phyloP scores from a whole-genome alignment of 2,329 filamentous ascomycete species.

The Aspergillus hiratsukae region DNA sequence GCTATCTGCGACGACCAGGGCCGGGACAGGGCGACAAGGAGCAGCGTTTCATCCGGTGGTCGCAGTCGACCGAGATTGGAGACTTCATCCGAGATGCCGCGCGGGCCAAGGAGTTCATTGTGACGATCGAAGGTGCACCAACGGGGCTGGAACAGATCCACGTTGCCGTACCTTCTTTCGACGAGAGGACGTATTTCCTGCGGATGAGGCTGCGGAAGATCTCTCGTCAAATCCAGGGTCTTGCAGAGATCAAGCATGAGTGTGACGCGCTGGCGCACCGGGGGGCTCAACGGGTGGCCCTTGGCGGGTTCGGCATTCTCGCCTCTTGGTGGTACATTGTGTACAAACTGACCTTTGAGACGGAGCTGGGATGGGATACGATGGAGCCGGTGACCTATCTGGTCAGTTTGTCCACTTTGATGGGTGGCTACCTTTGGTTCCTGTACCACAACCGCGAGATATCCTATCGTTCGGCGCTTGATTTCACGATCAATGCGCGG shows the following conservation, averaged over 20 bases:
- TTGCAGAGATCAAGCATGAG: conserved; percentile 72
- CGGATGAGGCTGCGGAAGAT: conserved; percentile 70
- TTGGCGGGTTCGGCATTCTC: conserved; percentile 71
- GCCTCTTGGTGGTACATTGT: conserved; percentile 77
- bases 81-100: conserved; percentile 92
- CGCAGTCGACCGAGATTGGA: conserved; percentile 80
- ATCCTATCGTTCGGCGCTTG: conserved; percentile 79
- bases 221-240: conserved; percentile 61
- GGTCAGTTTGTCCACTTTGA: conserved; percentile 77
- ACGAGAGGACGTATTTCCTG: conserved; percentile 85
- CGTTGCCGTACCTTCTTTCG: conserved; percentile 80
- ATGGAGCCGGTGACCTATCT: conserved; percentile 91
- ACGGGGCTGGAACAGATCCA: conserved; percentile 61
- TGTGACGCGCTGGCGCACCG: conserved; percentile 75
- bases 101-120: conserved; percentile 74
- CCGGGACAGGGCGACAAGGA: conserved; percentile 14
- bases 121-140: conserved; percentile 70
- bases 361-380: conserved; percentile 80
- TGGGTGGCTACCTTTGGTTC: conserved; percentile 91
- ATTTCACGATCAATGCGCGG: conserved; percentile 74
- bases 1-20: conserved; percentile 55
- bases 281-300: conserved; percentile 72
- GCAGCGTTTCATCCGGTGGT: conserved; percentile 77
- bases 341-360: conserved; percentile 64
- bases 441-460: conserved; percentile 88